phyloP scores from a whole-genome alignment of 179 eudicot genomes.

The Actinidia polygama region DNA sequence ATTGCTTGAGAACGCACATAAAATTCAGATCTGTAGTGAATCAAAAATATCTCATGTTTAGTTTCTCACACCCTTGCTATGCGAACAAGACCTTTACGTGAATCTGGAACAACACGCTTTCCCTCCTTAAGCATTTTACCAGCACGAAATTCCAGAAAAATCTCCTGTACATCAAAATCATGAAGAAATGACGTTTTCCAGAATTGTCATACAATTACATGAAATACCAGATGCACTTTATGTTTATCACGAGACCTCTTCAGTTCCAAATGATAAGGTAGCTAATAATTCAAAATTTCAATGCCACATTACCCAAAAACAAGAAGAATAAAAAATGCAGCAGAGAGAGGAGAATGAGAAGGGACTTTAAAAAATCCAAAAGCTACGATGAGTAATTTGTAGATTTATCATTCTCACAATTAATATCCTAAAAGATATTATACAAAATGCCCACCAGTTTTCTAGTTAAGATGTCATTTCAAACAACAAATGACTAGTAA shows the following conservation, averaged over 20 bases:
- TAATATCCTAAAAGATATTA: not conserved
- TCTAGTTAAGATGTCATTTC: not conserved
- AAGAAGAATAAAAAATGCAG: not conserved
- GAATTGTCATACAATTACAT: not conserved
- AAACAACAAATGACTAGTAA: not conserved
- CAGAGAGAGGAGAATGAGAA: not conserved
- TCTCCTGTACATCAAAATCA: slow-evolving; percentile 44
- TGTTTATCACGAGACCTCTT: not conserved
- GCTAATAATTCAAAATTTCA: not conserved
- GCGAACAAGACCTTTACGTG: slow-evolving; percentile 91
- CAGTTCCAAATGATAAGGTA: not conserved
- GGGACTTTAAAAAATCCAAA: not conserved
- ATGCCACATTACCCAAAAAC: not conserved
- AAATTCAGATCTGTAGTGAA: not conserved
- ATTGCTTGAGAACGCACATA: not conserved
- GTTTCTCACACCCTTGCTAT: slow-evolving; percentile 69
- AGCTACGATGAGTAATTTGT: not conserved
- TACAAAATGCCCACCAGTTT: not conserved
- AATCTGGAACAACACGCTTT: slow-evolving; percentile 79
- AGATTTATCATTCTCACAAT: slow-evolving; percentile 1
- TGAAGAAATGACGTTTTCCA: not conserved
- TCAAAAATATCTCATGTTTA: not conserved
- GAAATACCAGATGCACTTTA: not conserved
- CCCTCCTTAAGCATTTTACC: slow-evolving; percentile 94
- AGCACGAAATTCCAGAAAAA: slow-evolving; percentile 87